Base-by-base conservation (phyloP, 805 yeast species). In the Yarrowia yakushimensis region DNA sequence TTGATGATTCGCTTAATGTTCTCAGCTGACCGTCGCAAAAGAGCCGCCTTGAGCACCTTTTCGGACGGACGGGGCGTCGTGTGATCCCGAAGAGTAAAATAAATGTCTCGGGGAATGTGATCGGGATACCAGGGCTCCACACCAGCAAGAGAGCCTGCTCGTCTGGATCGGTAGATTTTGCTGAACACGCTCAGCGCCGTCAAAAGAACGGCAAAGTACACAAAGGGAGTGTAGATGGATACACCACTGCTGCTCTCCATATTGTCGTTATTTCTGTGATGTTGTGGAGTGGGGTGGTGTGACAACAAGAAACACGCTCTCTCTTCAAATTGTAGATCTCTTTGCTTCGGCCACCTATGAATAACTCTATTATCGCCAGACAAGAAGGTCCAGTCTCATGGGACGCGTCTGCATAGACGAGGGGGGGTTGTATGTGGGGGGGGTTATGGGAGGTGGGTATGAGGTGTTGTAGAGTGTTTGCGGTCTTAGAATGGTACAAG, bases 1-100 rank as follows among this genome's bases (percentile, higher is more conserved):
- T 88, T 87, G 73, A 93, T 80, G 65, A 94, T 80, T 70, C 97
- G 82, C 74, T 96, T 85, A 63, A 94, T 79, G 11, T 91, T 88
- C 75, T 93, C 98, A 9, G 92, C 87, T n/a, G 96, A 89, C 75
- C 89, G 81, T 67, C 82, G 80, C 60, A 85, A 69, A 42, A 85
- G 70, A 1, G 88, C 88, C 15, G 89, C 86, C 70, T 87, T 87
- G 68, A 88, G 68, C 20, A 89, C 85, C 69, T 86, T 89, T 23
- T 87, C 93, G 66, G 92, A 91, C 6, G 91, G 88, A 65, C 83
- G 82, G 28, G 82, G 81, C 17, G 72, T 75, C 17, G 65, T 30
- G 68, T 77, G 78, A 15, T 76, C 77, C 68, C 83, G 82, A 63
- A 92, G 77, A 52, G 85, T 80, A 60, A 78, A 72, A 72, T 86